Conservation (phyloP, 192 early-diverging fungal genomes). For the Linnemannia elongata region DNA sequence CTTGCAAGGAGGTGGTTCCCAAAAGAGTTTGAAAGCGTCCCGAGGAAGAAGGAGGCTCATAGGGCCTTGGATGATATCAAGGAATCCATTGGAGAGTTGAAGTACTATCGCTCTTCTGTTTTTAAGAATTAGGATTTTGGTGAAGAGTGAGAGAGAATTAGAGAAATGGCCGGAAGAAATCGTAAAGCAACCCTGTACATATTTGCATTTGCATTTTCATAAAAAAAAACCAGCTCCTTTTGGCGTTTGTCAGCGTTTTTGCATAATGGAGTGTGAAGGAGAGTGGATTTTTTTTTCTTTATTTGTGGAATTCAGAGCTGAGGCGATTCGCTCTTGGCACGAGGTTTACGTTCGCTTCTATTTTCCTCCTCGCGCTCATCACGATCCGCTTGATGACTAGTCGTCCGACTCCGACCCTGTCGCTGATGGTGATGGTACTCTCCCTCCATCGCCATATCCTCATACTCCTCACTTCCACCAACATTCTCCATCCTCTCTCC, state of each 20-base stretch:
- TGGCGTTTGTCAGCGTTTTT: too few species aligned
- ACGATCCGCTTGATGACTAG: not conserved
- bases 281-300: not conserved
- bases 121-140: constrained; percentile 62
- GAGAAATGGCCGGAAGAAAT: not conserved
- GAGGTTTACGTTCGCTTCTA: not conserved
- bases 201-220: not conserved
- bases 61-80: constrained; percentile 93
- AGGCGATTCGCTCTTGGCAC: not conserved
- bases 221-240: too few species aligned
- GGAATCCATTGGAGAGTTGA: constrained; percentile 91
- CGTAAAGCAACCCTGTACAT: not conserved
- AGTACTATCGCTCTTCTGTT: constrained; percentile 75
- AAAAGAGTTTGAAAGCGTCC: constrained; percentile 61
- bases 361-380: not conserved
- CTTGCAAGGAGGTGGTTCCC: constrained; percentile 85
- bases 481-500: not conserved
- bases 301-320: not conserved
- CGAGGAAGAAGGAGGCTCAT: constrained; percentile 75
- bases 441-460: not conserved
- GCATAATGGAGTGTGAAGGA: too few species aligned
- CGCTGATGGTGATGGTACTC: not conserved
- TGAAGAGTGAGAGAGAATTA: not conserved
- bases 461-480: not conserved
- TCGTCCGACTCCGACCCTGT: not conserved